Evolutionary conservation across 2,329 filamentous ascomycete genomes (phyloP).

Genomic region (Penicillium sp.): DNA sequence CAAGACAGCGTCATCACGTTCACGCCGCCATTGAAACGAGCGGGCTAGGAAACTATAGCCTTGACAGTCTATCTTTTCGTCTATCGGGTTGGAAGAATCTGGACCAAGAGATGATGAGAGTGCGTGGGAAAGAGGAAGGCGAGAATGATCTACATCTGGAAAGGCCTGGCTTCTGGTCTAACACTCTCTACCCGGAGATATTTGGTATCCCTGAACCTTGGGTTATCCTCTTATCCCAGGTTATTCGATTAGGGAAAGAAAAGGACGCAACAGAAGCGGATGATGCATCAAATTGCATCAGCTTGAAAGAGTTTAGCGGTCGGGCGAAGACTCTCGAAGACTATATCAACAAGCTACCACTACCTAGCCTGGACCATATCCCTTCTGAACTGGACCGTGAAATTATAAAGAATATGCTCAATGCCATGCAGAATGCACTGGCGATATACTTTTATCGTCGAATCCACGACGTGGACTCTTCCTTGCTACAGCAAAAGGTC

Average conservation of each 20-base stretch:
- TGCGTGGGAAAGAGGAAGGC: slow-evolving; percentile 39
- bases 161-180: slow-evolving; percentile 38
- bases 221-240: slow-evolving; percentile 41
- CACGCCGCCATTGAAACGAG: slow-evolving; percentile 32
- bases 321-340: slow-evolving; percentile 34
- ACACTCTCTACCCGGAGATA: slow-evolving; percentile 45
- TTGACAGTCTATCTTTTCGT: slow-evolving; percentile 29
- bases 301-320: slow-evolving; percentile 29
- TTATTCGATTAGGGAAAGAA: slow-evolving; percentile 44
- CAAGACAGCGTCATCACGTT: slow-evolving; percentile 11
- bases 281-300: slow-evolving; percentile 5
- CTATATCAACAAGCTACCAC: slow-evolving; percentile 19
- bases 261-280: slow-evolving; percentile 32
- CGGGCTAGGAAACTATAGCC: slow-evolving; percentile 15
- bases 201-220: slow-evolving; percentile 45
- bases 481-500: slow-evolving; percentile 41
- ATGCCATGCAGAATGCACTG: slow-evolving; percentile 44
- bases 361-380: slow-evolving; percentile 10
- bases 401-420: slow-evolving; percentile 29
- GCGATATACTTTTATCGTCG: slow-evolving; percentile 48
- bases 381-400: slow-evolving; percentile 11
- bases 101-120: slow-evolving; percentile 28
- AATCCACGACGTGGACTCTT: slow-evolving; percentile 42
- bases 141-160: slow-evolving; percentile 47
- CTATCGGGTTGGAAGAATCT: slow-evolving; percentile 29